Base-by-base conservation (phyloP, 306 rosid genomes). In the Malus orientalis region DNA sequence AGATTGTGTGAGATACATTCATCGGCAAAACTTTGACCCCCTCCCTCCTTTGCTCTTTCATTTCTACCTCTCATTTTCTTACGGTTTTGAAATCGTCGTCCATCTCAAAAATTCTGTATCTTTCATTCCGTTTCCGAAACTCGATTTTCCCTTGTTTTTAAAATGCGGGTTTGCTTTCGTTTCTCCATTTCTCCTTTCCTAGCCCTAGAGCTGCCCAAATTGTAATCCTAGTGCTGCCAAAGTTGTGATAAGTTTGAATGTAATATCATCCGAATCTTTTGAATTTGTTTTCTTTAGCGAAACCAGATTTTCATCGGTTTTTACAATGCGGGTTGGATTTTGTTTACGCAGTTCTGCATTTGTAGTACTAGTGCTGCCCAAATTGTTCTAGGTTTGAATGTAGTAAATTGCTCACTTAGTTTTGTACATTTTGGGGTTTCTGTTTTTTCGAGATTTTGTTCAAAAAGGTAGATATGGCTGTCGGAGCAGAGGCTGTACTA, bases 401-500 rank as follows among this genome's bases (percentile, higher is more conserved):
- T 62, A 32, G 69, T 18, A 8, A 27, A 32, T 6, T 64, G 29
- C 16, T 74, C 69, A 10, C 57, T 16, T 25, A 11, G 58, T 18
- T 59, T 72, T 11, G 55, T 49, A 49, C 16, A 15, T 22, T 8
- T 73, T 23, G 13, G 11, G 29, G 75, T 38, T 53, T 54, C 49
- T 32, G 36, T 59, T 9, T 63, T 60, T 42, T 16, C 11, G 42
- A 61, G 77, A 59, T 60, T 40, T 40, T 42, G 4, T 36, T 19
- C 49, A 38, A 20, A 20, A 16, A 20, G 51, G 15, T 73, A 83
- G 80, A 79, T 38, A 95, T 95, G 97, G 89, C 85, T 67, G 70
- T 90, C 68, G 87, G 85, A 65, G 83, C 79, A 40, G 87, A 87
- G 70, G 88, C 81, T 36, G 66, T 89, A 80, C 81, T 76, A 54